Conservation (phyloP, 1,284 basidiomycete species). For the Irpex lacteus region DNA sequence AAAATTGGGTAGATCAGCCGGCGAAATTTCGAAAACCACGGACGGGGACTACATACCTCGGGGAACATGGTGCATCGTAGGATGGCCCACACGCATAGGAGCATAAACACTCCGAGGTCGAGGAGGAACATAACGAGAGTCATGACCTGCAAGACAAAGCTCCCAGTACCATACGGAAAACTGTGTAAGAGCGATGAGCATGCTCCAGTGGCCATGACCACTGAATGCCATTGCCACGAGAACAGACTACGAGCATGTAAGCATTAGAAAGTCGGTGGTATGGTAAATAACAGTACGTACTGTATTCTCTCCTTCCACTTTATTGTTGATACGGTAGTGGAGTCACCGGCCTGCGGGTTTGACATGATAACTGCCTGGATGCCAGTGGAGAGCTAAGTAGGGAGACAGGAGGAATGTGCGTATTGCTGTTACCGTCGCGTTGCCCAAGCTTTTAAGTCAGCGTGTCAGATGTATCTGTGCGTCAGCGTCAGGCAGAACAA, state of each 20-base stretch:
- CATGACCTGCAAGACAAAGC: conserved; percentile 23
- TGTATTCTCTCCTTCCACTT: conserved; percentile 15
- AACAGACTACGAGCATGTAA: conserved; percentile 28
- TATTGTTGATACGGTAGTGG: not conserved
- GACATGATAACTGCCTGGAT: not conserved
- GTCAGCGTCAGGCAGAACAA: not conserved
- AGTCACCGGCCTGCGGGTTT: not conserved
- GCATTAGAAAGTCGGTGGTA: not conserved
- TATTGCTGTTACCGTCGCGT: not conserved
- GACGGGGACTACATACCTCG: conserved; percentile 16
- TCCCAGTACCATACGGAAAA: conserved; percentile 33
- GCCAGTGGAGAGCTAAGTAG: not conserved
- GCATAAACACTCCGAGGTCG: conserved; percentile 45
- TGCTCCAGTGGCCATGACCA: conserved; percentile 38
- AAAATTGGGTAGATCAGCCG: not conserved
- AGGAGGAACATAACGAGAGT: conserved; percentile 43
- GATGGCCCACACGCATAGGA: conserved; percentile 36
- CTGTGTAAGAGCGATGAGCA: conserved; percentile 32
- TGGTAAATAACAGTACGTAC: conserved; percentile 3
- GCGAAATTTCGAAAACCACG: not conserved
- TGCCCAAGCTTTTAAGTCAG: not conserved
- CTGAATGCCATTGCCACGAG: conserved; percentile 39
- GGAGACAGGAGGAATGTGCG: not conserved
- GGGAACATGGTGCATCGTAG: conserved; percentile 47
- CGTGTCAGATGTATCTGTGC: not conserved